A percentile compares a stretch with the other conserved stretches of the same genome.
Conservation (phyloP, 306 rosid genomes). For the Fagus crenata region DNA sequence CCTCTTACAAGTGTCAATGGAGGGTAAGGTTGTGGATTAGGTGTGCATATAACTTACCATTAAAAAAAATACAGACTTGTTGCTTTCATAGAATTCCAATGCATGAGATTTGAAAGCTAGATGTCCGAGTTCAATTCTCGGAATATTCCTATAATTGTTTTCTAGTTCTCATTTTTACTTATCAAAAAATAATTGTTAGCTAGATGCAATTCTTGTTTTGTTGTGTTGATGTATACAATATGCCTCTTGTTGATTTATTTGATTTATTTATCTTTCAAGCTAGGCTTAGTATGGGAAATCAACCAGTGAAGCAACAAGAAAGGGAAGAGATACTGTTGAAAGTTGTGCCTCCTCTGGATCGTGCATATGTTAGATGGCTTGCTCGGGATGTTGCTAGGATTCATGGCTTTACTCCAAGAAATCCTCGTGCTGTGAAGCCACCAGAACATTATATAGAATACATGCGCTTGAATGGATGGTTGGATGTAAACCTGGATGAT, state of each 20-base stretch:
- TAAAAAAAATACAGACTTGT: no score
- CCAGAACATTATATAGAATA: constrained; percentile 68
- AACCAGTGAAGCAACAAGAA: constrained; percentile 48
- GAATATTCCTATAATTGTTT: no score
- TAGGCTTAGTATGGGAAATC: constrained; percentile 61
- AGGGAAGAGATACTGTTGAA: constrained; percentile 49
- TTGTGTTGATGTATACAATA: neutral
- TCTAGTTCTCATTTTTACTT: no score
- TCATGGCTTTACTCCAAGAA: constrained; percentile 54
- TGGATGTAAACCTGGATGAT: constrained; percentile 66
- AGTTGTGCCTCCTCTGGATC: constrained; percentile 69
- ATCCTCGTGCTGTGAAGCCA: constrained; percentile 53
- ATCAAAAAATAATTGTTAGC: neutral
- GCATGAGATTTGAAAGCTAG: neutral
- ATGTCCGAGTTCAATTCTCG: no score
- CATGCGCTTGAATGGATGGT: constrained; percentile 71
- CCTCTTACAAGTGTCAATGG: no score
- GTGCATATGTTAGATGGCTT: constrained; percentile 53
- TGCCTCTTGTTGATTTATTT: neutral
- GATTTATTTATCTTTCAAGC: constrained; percentile 5
- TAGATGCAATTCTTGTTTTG: neutral
- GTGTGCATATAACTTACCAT: no score
- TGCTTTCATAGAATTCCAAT: neutral
- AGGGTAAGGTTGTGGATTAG: no score
- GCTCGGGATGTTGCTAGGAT: constrained; percentile 59